Conservation (phyloP, 2,329 filamentous ascomycete species). For the Sclerotinia sclerotiorum region DNA sequence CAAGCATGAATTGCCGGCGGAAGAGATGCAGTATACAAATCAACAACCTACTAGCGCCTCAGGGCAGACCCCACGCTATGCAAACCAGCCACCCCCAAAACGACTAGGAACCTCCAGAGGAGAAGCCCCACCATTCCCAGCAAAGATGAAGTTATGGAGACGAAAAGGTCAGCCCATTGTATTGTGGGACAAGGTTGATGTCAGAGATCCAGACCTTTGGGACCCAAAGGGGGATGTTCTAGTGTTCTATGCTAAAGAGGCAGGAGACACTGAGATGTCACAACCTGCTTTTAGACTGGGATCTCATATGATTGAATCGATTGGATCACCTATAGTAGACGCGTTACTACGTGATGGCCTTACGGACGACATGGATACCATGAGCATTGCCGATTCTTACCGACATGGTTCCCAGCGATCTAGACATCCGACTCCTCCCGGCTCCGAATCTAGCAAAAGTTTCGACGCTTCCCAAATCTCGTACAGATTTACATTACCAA, state of each 20-base stretch:
- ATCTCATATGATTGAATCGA: conserved; percentile 58
- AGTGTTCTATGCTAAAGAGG: conserved; percentile 52
- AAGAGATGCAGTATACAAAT: neutral
- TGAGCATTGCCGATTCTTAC: neutral
- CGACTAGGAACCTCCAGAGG: neutral
- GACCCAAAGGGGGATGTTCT: conserved; percentile 61
- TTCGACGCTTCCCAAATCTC: conserved; percentile 47
- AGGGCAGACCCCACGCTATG: neutral
- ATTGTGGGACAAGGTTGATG: conserved; percentile 12
- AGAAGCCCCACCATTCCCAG: neutral
- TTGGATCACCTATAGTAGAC: conserved; percentile 55
- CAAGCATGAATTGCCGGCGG: conserved; percentile 2
- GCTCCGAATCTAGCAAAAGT: conserved; percentile 17
- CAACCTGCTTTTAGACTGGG: conserved; percentile 57
- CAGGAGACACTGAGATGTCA: conserved; percentile 42
- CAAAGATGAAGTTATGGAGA: conserved; percentile 14
- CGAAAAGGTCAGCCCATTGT: neutral
- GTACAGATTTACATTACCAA: conserved; percentile 64
- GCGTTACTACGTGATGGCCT: conserved; percentile 55
- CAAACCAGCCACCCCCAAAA: neutral
- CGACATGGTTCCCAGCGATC: neutral
- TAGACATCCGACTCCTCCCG: conserved; percentile 2
- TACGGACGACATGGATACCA: conserved; percentile 51
- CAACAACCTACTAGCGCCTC: neutral
- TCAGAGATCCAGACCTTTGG: conserved; percentile 43